phyloP scores from a whole-genome alignment of 495 filamentous ascomycete species.

The Penicillium bialowiezense region DNA sequence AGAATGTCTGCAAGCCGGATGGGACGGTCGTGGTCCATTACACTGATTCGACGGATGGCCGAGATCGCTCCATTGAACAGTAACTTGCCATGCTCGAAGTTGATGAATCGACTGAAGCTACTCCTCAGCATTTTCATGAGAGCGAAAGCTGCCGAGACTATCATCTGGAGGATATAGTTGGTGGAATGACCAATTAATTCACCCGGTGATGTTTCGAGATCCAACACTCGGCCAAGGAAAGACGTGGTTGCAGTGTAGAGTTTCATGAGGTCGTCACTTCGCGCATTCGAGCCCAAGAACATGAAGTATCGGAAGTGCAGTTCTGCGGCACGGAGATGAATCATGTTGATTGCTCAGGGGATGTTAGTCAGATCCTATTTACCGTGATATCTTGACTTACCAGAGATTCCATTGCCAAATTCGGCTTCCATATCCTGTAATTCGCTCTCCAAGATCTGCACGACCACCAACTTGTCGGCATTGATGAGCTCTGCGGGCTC shows the following conservation, averaged over 20 bases:
- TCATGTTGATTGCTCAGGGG: constrained; percentile 57
- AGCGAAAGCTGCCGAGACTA: constrained; percentile 81
- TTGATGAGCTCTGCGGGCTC: constrained; percentile 73
- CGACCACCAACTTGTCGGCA: constrained; percentile 66
- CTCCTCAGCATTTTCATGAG: constrained; percentile 84
- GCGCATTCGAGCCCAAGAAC: constrained; percentile 53
- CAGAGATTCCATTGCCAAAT: constrained; percentile 43
- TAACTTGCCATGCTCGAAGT: constrained; percentile 70
- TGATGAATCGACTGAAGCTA: constrained; percentile 63
- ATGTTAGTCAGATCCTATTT: constrained; percentile 62
- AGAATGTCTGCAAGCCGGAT: constrained; percentile 50
- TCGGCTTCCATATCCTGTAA: constrained; percentile 52
- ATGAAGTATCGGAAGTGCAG: constrained; percentile 47
- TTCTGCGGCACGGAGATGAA: constrained; percentile 46
- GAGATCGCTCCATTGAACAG: constrained; percentile 77
- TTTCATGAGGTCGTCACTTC: constrained; percentile 69
- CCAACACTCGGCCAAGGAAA: constrained; percentile 45
- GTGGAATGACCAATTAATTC: constrained; percentile 68
- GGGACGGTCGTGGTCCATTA: constrained; percentile 80
- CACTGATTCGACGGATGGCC: constrained; percentile 74
- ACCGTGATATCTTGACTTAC: constrained; percentile 52
- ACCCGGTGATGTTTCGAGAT: constrained; percentile 45
- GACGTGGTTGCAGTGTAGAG: constrained; percentile 59
- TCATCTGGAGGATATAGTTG: constrained; percentile 92
- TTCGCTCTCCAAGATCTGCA: constrained; percentile 52